Conservation (phyloP, 2,329 filamentous ascomycete species). For the Penicillium sp. region DNA sequence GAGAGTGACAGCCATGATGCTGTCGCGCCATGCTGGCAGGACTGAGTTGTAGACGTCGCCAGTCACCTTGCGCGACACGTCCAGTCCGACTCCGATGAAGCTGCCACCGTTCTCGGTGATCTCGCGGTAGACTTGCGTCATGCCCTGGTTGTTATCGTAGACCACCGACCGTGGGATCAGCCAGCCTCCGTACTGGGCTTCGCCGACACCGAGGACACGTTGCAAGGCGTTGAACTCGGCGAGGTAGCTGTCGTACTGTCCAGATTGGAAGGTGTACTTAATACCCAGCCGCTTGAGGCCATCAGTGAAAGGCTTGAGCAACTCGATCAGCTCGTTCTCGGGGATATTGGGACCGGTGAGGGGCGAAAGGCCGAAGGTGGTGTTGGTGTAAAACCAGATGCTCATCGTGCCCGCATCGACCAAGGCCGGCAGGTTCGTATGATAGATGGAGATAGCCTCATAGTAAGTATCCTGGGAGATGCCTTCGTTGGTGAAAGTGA, state of each 20-base stretch:
- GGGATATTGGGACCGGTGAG: constrained; percentile 47
- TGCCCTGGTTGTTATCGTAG: constrained; percentile 24
- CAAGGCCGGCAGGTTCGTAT: constrained; percentile 46
- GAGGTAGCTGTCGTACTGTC: constrained; percentile 31
- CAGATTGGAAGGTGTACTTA: constrained; percentile 26
- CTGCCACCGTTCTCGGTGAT: constrained; percentile 32
- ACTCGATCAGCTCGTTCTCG: constrained; percentile 37
- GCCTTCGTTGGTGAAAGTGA: constrained; percentile 38
- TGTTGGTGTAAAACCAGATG: too few species aligned
- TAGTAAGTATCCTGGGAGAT: constrained; percentile 46
- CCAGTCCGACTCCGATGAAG: constrained; percentile 37
- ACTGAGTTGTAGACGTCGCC: constrained; percentile 43
- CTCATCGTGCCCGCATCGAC: too few species aligned
- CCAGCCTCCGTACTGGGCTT: constrained; percentile 33
- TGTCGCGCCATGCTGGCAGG: constrained; percentile 39
- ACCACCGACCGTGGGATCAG: constrained; percentile 36
- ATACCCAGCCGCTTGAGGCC: constrained; percentile 37
- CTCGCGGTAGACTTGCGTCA: constrained; percentile 30
- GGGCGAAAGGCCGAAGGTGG: constrained; percentile 45
- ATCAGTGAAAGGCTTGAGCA: constrained; percentile 45
- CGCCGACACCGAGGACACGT: constrained; percentile 33
- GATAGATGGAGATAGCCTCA: constrained; percentile 45
- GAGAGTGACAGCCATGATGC: constrained; percentile 39
- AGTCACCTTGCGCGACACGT: constrained; percentile 33
- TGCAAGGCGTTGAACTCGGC: constrained; percentile 31